Evolutionary conservation across 306 rosid species (phyloP).

Genomic region (Dryas octopetala): DNA sequence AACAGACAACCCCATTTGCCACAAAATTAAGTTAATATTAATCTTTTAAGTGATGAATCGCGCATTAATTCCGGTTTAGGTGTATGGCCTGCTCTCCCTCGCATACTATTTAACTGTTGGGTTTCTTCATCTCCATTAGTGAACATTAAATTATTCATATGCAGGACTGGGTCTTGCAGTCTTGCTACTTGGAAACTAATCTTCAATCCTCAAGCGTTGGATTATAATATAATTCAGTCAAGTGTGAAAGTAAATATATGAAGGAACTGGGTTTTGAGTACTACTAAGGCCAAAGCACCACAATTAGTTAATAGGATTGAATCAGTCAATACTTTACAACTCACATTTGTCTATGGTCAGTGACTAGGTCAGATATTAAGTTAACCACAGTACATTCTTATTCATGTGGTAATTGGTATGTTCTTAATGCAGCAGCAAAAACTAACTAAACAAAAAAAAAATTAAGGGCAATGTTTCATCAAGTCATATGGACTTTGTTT

Average conservation of each 20-base stretch:
- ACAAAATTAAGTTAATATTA: background rate
- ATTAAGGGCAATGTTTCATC: no score
- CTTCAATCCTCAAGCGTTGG: background rate
- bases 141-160: background rate
- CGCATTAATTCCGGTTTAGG: background rate
- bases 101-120: background rate
- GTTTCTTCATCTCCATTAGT: conserved; percentile 8
- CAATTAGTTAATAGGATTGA: background rate
- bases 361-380: conserved; percentile 9
- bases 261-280: background rate
- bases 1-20: background rate
- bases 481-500: no score
- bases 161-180: conserved; percentile 15
- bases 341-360: background rate
- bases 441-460: no score
- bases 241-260: background rate
- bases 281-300: background rate
- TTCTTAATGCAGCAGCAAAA: no score
- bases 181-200: background rate
- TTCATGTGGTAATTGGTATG: background rate
- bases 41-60: background rate
- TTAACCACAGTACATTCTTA: background rate
- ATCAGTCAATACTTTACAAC: background rate
- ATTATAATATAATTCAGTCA: conserved; percentile 13
- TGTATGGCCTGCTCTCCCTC: background rate